These are phyloP conservation scores for Oryza punctata DNA, from an alignment of 176 grass and related monocot species.

Conservation along the genomic window DNA sequence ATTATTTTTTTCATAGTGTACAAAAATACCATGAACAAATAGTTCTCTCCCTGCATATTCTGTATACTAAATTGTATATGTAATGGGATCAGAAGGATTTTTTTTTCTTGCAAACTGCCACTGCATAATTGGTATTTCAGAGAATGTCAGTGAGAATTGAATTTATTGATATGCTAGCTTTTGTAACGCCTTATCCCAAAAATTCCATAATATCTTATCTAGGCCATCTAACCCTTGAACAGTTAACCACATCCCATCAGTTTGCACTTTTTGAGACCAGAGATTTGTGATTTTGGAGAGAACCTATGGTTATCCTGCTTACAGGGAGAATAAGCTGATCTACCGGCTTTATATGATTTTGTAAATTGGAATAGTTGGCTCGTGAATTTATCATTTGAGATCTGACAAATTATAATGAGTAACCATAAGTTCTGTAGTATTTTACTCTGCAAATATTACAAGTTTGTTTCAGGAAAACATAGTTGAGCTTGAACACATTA, in stretches of 20 bases:
- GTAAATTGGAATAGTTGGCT: neutral
- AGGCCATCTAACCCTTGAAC: neutral
- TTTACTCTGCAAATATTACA: neutral
- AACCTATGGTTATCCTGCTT: neutral
- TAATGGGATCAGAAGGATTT: neutral
- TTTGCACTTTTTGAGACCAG: neutral
- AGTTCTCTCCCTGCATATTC: neutral
- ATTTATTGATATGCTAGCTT: neutral
- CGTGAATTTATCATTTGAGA: neutral
- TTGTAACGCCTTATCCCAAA: neutral
- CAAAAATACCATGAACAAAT: neutral
- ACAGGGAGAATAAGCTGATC: constrained; percentile 24
- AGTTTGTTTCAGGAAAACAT: constrained; percentile 8
- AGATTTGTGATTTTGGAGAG: neutral
- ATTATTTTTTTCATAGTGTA: neutral
- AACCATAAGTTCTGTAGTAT: neutral
- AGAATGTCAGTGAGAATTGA: neutral
- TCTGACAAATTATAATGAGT: neutral
- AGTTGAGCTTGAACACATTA: neutral
- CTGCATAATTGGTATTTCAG: neutral
- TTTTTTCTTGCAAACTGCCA: neutral
- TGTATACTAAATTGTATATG: neutral
- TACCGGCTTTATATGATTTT: neutral
- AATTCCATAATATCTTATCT: neutral
- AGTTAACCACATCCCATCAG: neutral